Evolutionary conservation across 2,329 filamentous ascomycete species (phyloP).

Genomic region (Colletotrichum horii): DNA sequence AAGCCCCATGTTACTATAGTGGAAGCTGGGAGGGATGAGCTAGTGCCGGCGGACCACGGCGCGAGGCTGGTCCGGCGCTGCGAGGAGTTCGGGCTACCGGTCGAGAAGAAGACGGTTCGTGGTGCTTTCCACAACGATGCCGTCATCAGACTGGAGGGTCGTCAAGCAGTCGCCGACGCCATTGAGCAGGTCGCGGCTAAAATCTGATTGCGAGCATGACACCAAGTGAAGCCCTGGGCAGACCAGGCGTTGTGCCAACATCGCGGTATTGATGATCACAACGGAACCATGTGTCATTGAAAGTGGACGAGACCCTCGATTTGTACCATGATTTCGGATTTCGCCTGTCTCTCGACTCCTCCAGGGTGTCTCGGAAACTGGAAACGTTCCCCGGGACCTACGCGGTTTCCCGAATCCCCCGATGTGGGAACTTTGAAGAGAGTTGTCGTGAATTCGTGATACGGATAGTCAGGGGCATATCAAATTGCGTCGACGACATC

Average conservation of each 20-base stretch:
- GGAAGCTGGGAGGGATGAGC: constrained; percentile 62
- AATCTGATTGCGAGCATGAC: neutral
- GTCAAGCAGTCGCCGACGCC: constrained; percentile 48
- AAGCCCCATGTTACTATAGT: constrained; percentile 41
- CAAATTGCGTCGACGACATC: neutral
- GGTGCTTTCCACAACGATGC: constrained; percentile 64
- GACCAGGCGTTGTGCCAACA: neutral
- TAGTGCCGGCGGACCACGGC: constrained; percentile 60
- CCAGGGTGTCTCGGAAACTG: neutral
- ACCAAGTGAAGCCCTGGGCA: constrained; percentile 6
- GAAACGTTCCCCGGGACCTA: neutral
- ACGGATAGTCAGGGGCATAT: neutral
- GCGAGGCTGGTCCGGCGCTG: constrained; percentile 52
- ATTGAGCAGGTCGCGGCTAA: constrained; percentile 33
- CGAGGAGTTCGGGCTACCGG: constrained; percentile 48
- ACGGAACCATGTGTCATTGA: neutral
- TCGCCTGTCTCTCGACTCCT: neutral
- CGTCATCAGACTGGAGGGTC: constrained; percentile 51
- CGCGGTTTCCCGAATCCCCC: neutral
- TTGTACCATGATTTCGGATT: neutral
- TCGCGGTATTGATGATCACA: neutral
- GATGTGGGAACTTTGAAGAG: neutral
- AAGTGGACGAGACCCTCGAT: neutral
- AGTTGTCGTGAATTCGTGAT: neutral
- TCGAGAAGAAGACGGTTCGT: constrained; percentile 47